phyloP scores from a whole-genome alignment of 2,329 filamentous ascomycete species.

The Decorospora gaudefroyi region DNA sequence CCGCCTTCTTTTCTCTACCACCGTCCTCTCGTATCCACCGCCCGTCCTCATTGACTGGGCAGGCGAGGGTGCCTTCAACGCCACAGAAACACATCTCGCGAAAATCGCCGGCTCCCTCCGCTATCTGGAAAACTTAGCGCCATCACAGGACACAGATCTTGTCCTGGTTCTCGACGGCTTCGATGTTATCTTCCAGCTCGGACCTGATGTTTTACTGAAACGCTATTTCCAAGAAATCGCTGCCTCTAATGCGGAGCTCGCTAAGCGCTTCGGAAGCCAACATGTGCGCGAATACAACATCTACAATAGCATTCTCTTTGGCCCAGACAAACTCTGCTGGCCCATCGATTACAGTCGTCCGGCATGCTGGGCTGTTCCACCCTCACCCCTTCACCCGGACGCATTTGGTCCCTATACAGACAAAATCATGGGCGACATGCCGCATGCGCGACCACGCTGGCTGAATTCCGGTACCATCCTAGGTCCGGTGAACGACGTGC shows the following conservation, averaged over 20 bases:
- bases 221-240: constrained; percentile 5
- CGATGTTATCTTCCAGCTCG: constrained; percentile 6
- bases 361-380: constrained; percentile 4
- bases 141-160: constrained; percentile 1
- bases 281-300: constrained; percentile 4
- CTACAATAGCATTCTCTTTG: constrained; percentile 6
- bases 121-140: constrained; percentile 1
- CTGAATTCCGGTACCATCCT: constrained; percentile 6
- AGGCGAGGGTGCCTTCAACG: constrained; percentile 3
- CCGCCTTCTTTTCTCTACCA: constrained; percentile 3
- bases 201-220: constrained; percentile 3
- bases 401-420: constrained; percentile 6
- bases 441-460: constrained; percentile 5
- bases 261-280: background rate
- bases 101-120: constrained; percentile 5
- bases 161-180: constrained; percentile 4
- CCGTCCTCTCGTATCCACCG: constrained; percentile 4
- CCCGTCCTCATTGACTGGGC: constrained; percentile 5
- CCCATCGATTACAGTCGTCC: background rate
- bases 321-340: constrained; percentile 5
- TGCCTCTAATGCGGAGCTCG: background rate
- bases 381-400: constrained; percentile 1
- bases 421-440: constrained; percentile 1
- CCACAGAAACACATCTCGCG: constrained; percentile 3
- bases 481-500: background rate